A percentile compares a stretch with the other conserved stretches of the same genome.
These are phyloP conservation scores for Diaporthe citri DNA, from an alignment of 2,329 filamentous ascomycete genomes.

Conservation along the genomic window DNA sequence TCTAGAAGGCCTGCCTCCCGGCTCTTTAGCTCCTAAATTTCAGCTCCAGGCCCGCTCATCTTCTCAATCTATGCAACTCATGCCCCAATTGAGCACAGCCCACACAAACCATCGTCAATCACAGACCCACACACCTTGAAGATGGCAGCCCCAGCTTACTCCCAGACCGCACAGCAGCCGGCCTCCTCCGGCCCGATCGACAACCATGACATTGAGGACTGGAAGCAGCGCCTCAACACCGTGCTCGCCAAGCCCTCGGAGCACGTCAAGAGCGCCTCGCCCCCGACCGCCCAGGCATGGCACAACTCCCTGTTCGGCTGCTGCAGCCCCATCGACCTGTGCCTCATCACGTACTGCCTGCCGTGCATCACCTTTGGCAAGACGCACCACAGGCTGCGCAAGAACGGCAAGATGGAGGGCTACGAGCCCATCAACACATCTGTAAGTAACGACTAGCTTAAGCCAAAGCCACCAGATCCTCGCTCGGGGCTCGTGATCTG, in stretches of 20 bases:
- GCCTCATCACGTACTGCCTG: slow-evolving; percentile 59
- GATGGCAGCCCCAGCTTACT: slow-evolving; percentile 41
- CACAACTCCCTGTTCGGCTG: slow-evolving; percentile 57
- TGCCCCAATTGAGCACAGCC: not conserved
- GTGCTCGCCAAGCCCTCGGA: slow-evolving; percentile 57
- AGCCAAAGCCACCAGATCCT: too few relatives aligned
- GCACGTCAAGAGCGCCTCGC: slow-evolving; percentile 56
- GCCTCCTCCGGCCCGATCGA: slow-evolving; percentile 52
- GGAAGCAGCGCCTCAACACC: slow-evolving; percentile 59
- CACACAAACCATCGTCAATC: not conserved
- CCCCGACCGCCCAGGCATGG: slow-evolving; percentile 55
- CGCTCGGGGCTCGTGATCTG: not conserved
- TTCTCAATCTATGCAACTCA: not conserved
- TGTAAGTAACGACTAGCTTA: slow-evolving; percentile 48
- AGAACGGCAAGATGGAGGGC: slow-evolving; percentile 55
- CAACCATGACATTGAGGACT: slow-evolving; percentile 58
- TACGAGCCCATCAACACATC: slow-evolving; percentile 62
- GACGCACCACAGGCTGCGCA: slow-evolving; percentile 60
- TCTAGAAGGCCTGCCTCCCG: not conserved
- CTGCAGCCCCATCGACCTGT: slow-evolving; percentile 58
- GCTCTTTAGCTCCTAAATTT: not conserved
- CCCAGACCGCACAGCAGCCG: slow-evolving; percentile 35
- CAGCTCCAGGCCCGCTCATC: not conserved
- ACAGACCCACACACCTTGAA: not conserved
- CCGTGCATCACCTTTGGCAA: slow-evolving; percentile 64